These are phyloP conservation scores for Clonostachys rhizophaga DNA, from an alignment of 2,329 filamentous ascomycete species.

Conservation along the genomic window DNA sequence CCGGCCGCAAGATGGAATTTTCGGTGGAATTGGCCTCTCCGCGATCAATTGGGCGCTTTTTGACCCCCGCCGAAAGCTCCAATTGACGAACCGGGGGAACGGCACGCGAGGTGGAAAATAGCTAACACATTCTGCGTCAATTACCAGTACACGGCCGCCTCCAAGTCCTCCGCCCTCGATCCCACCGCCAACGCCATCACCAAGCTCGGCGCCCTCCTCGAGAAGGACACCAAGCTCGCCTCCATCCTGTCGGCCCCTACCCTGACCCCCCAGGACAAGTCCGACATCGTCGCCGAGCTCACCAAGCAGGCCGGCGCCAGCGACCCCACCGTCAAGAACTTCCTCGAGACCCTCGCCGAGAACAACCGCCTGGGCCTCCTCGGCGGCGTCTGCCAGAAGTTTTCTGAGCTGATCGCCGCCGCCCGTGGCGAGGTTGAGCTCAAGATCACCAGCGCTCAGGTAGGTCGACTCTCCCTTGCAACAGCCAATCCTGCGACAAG, in stretches of 20 bases:
- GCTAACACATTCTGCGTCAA: conserved; percentile 1
- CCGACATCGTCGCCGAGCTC: conserved; percentile 80
- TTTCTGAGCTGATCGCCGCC: conserved; percentile 80
- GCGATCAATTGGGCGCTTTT: background rate
- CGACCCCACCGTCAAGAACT: conserved; percentile 89
- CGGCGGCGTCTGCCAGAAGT: conserved; percentile 81
- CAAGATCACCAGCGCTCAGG: conserved; percentile 83
- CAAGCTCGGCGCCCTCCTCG: conserved; percentile 65
- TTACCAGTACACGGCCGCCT: conserved; percentile 85
- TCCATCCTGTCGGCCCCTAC: conserved; percentile 76
- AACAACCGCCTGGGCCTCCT: conserved; percentile 92
- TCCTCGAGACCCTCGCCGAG: conserved; percentile 83
- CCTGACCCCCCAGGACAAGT: conserved; percentile 75
- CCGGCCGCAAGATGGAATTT: background rate
- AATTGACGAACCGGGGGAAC: background rate
- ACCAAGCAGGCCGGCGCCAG: conserved; percentile 73
- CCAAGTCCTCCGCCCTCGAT: conserved; percentile 83
- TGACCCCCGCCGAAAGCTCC: background rate
- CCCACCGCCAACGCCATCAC: conserved; percentile 75
- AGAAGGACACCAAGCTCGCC: conserved; percentile 78
- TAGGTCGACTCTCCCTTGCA: conserved; percentile 40
- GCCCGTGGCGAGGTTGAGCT: conserved; percentile 91
- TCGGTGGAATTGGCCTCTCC: background rate
- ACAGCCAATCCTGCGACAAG: no score
- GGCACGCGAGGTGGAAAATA: background rate